phyloP scores from a whole-genome alignment of 2,329 filamentous ascomycete genomes.

The Verticillium alfalfae region DNA sequence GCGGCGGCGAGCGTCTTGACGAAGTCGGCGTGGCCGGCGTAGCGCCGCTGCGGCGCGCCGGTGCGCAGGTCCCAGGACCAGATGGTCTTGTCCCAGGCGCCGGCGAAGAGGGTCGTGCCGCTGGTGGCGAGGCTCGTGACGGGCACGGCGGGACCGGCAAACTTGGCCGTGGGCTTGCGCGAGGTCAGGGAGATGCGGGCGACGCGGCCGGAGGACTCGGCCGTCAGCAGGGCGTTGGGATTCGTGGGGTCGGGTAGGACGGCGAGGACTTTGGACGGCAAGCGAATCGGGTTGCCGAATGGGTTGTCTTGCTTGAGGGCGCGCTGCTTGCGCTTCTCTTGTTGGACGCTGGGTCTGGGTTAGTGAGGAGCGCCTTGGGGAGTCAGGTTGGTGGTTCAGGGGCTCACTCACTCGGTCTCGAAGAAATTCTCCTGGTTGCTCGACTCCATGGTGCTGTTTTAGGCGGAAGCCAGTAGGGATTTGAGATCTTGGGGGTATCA shows the following conservation, averaged over 20 bases:
- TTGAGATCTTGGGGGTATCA: too few species aligned
- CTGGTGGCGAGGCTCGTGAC: slow-evolving; percentile 71
- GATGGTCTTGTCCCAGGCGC: slow-evolving; percentile 90
- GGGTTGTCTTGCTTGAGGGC: slow-evolving; percentile 69
- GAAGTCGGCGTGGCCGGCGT: slow-evolving; percentile 80
- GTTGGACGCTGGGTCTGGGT: neutral
- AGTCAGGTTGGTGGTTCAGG: neutral
- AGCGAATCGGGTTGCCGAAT: slow-evolving; percentile 71
- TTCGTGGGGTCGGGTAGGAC: slow-evolving; percentile 62
- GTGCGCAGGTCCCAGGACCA: slow-evolving; percentile 75
- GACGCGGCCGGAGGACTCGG: slow-evolving; percentile 80
- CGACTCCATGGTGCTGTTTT: slow-evolving; percentile 50
- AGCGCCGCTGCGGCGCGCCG: slow-evolving; percentile 49
- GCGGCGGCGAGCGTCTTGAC: slow-evolving; percentile 73
- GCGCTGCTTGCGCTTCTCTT: slow-evolving; percentile 8
- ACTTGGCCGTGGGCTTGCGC: slow-evolving; percentile 25
- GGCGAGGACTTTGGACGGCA: slow-evolving; percentile 83
- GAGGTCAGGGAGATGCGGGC: slow-evolving; percentile 48
- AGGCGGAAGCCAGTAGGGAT: too few species aligned
- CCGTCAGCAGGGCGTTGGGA: slow-evolving; percentile 62
- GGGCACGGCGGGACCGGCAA: slow-evolving; percentile 72
- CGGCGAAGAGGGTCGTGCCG: slow-evolving; percentile 67
- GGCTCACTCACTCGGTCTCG: slow-evolving; percentile 77
- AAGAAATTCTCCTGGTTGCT: slow-evolving; percentile 81
- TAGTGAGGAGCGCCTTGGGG: slow-evolving; percentile 16